These are phyloP conservation scores for Vishniacozyma victoriae DNA, from an alignment of 768 basidiomycete species.

Conservation along the genomic window DNA sequence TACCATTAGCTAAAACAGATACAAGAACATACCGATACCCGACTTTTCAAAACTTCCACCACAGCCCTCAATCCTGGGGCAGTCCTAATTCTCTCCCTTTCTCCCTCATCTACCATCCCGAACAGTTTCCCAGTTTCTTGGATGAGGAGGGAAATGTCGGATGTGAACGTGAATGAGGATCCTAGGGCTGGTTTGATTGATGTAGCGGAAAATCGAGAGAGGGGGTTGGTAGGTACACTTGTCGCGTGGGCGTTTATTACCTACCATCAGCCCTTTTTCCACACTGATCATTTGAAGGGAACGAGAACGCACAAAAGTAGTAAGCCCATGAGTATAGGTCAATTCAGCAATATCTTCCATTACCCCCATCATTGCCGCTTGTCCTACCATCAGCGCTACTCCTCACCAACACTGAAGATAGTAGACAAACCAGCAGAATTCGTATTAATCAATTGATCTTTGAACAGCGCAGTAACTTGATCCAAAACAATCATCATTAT, in stretches of 20 bases:
- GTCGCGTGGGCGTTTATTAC: constrained; percentile 29
- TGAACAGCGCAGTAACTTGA: constrained; percentile 28
- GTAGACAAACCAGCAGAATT: constrained; percentile 30
- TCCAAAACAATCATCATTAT: too few relatives aligned
- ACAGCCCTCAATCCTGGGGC: constrained; percentile 32
- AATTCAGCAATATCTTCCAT: constrained; percentile 33
- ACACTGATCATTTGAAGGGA: background rate
- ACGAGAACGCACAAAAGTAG: constrained; percentile 19
- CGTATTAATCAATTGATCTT: constrained; percentile 31
- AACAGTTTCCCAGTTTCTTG: constrained; percentile 41
- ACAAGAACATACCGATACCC: constrained; percentile 28
- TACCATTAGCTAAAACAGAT: constrained; percentile 10
- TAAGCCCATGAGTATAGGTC: constrained; percentile 17
- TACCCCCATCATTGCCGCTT: constrained; percentile 29
- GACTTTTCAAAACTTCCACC: constrained; percentile 42
- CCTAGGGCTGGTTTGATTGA: constrained; percentile 40
- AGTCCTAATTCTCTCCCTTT: constrained; percentile 24
- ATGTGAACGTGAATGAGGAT: constrained; percentile 30
- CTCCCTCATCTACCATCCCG: constrained; percentile 31
- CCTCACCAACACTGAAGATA: background rate
- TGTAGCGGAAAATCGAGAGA: constrained; percentile 36
- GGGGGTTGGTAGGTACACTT: constrained; percentile 26
- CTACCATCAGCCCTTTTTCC: constrained; percentile 6
- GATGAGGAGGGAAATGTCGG: constrained; percentile 35
- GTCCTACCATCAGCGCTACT: constrained; percentile 1